Conservation (phyloP, 2,329 filamentous ascomycete species). For the Cladosporium sp. region DNA sequence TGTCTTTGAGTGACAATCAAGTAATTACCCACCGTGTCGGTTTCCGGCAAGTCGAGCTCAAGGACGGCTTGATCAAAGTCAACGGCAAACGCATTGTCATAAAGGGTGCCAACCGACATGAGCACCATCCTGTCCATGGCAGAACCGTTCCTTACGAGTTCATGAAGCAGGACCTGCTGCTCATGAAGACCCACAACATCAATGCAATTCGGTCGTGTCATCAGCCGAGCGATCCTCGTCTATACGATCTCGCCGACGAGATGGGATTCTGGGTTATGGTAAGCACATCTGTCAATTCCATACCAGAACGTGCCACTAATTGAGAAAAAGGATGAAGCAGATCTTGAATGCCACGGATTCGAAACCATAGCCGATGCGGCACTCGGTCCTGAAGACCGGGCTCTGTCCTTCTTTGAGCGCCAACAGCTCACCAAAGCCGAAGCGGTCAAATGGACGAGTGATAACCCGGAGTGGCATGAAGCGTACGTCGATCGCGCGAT, state of each 20-base stretch:
- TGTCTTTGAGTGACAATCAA: constrained; percentile 40
- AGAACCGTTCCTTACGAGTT: constrained; percentile 61
- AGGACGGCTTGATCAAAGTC: constrained; percentile 56
- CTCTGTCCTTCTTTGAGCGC: constrained; percentile 13
- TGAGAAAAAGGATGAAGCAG: constrained; percentile 41
- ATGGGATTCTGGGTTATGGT: constrained; percentile 62
- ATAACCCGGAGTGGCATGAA: constrained; percentile 58
- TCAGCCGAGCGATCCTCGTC: constrained; percentile 58
- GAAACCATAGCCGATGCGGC: constrained; percentile 32
- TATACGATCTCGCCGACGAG: constrained; percentile 61
- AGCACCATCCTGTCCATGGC: constrained; percentile 62
- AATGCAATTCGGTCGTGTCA: constrained; percentile 68
- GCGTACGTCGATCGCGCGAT: constrained; percentile 65
- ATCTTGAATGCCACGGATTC: constrained; percentile 46
- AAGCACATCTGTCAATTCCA: not conserved
- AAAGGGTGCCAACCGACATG: constrained; percentile 64
- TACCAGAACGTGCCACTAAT: not conserved
- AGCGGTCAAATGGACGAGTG: constrained; percentile 56
- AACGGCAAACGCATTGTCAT: constrained; percentile 60
- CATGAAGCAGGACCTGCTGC: constrained; percentile 56
- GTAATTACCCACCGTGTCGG: constrained; percentile 54
- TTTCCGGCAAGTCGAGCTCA: constrained; percentile 62
- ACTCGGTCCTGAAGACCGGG: constrained; percentile 10
- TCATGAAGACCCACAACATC: constrained; percentile 69
- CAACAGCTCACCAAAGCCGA: constrained; percentile 51